Conservation (phyloP, 352 stramenopile species). For the Globisporangium emineosum region DNA sequence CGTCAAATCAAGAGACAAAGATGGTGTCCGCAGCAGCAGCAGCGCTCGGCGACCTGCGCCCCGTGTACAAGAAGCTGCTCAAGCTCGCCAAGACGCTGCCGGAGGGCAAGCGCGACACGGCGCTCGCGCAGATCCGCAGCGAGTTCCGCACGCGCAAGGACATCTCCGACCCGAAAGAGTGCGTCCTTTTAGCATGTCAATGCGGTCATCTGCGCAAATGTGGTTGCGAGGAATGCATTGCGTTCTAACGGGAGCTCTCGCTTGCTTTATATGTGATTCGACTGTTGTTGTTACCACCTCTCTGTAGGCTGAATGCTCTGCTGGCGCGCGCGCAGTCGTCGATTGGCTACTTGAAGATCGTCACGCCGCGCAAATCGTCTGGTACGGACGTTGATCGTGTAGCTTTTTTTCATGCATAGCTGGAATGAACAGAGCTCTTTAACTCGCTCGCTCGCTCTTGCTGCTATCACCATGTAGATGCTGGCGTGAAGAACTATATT, state of each 20-base stretch:
- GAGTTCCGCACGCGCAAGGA: constrained; percentile 72
- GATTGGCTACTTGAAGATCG: constrained; percentile 84
- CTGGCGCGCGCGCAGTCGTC: constrained; percentile 79
- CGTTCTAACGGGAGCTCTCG: background rate
- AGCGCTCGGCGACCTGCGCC: constrained; percentile 40
- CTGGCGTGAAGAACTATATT: constrained; percentile 74
- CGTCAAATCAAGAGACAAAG: background rate
- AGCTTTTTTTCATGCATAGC: background rate
- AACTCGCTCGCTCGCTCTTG: background rate
- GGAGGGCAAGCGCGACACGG: constrained; percentile 56
- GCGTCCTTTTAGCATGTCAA: constrained; percentile 16
- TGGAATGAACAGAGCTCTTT: background rate
- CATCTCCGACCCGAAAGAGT: constrained; percentile 64
- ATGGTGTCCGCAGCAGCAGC: constrained; percentile 25
- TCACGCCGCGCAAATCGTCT: constrained; percentile 61
- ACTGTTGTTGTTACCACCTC: background rate
- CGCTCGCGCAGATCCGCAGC: constrained; percentile 65
- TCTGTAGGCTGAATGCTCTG: constrained; percentile 52
- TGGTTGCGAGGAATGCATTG: background rate
- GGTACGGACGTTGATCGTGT: constrained; percentile 26
- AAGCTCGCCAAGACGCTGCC: constrained; percentile 71
- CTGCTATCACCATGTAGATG: constrained; percentile 24
- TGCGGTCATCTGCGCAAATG: background rate
- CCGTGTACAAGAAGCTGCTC: constrained; percentile 86
- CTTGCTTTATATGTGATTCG: background rate